Percentiles rank a stretch among this genome's conserved stretches.
Conservation (phyloP, 192 early-diverging fungal species). For the Gaertneriomyces sp. region DNA sequence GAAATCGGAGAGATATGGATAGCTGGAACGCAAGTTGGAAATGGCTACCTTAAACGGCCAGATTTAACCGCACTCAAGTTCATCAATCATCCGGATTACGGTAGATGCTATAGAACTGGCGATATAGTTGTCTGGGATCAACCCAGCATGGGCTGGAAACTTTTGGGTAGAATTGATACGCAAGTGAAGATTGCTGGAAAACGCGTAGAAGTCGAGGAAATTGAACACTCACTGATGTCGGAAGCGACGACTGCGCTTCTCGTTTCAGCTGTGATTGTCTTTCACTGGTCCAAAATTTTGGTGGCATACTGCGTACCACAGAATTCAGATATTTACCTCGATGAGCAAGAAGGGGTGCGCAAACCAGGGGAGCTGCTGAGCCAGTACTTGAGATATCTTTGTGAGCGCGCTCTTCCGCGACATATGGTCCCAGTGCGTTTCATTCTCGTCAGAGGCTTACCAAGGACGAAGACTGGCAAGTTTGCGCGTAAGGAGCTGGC, state of each 20-base stretch:
- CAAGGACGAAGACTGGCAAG: conserved; percentile 15
- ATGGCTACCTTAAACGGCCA: conserved; percentile 43
- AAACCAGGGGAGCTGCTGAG: not conserved
- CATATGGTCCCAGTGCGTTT: conserved; percentile 24
- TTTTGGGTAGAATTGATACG: conserved; percentile 31
- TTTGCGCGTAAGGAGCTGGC: conserved; percentile 10
- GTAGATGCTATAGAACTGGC: conserved; percentile 29
- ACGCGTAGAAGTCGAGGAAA: conserved; percentile 44
- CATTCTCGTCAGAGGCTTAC: conserved; percentile 8
- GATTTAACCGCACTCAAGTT: conserved; percentile 34
- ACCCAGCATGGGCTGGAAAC: conserved; percentile 6
- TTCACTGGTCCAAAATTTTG: conserved; percentile 10
- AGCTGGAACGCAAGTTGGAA: conserved; percentile 33
- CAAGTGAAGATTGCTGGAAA: conserved; percentile 50
- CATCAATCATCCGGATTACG: conserved; percentile 14
- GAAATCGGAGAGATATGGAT: conserved; percentile 42
- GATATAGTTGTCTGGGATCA: conserved; percentile 19
- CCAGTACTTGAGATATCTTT: conserved; percentile 1
- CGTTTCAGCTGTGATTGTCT: not conserved
- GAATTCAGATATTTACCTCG: conserved; percentile 6
- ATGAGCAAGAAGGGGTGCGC: not conserved
- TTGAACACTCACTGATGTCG: conserved; percentile 11
- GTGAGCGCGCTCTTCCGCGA: conserved; percentile 3
- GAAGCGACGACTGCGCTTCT: not conserved
- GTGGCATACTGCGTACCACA: conserved; percentile 17